phyloP scores from a whole-genome alignment of 768 basidiomycete genomes.

The Tylopilus felleus region DNA sequence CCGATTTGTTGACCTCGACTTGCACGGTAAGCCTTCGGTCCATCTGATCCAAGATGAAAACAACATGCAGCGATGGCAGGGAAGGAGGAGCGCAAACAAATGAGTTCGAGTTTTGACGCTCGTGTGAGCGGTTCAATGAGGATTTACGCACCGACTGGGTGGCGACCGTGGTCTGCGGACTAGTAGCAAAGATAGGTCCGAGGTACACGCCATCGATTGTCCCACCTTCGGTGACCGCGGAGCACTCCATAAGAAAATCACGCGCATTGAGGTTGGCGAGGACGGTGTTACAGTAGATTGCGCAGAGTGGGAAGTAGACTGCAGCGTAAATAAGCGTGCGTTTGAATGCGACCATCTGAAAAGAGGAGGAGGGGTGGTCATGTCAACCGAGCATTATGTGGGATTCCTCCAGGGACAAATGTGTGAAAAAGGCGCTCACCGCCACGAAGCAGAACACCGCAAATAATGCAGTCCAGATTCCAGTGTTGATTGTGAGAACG shows the following conservation, averaged over 20 bases:
- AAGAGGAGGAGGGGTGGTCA: not conserved
- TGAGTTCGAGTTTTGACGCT: not conserved
- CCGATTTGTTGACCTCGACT: not conserved
- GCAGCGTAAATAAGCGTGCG: conserved; percentile 1
- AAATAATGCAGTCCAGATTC: conserved; percentile 13
- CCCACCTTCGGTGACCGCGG: not conserved
- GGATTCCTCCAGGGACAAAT: not conserved
- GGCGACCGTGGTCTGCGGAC: not conserved
- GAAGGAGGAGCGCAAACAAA: too few relatives aligned
- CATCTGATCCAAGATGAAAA: not conserved
- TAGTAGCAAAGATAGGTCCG: not conserved
- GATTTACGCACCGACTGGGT: not conserved
- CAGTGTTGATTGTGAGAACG: conserved; percentile 11
- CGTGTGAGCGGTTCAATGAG: not conserved
- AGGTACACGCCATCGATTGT: not conserved
- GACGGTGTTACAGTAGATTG: conserved; percentile 11
- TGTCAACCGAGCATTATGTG: not conserved
- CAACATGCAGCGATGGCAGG: not conserved
- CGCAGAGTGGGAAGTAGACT: conserved; percentile 7
- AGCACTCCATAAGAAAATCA: not conserved
- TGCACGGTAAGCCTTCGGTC: not conserved
- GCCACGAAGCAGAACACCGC: not conserved
- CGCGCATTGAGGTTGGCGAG: conserved; percentile 11
- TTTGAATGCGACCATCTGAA: conserved; percentile 2
- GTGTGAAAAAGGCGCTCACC: not conserved